Base-by-base conservation (phyloP, 1,284 basidiomycete species). In the Tylopilus sp. region DNA sequence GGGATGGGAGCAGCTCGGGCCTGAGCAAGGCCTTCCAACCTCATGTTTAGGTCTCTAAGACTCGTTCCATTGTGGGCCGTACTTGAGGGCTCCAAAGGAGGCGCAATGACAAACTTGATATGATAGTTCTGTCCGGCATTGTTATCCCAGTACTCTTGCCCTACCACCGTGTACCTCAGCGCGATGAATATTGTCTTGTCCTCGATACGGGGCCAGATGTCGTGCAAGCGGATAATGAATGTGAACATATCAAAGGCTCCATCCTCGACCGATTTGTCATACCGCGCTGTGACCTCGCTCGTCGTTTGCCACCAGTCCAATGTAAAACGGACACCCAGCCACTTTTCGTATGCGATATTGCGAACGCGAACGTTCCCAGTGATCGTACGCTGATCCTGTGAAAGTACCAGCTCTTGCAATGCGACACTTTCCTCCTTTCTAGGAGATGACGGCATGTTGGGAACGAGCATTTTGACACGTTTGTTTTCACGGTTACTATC, bases 241-340 rank as follows among this genome's bases (percentile, higher is more conserved):
- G 71, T 63, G 64, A 89, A 89, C 19, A 81, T 65, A 64, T 95
- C 92, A 60, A 82, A 81, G 30, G 63, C 55, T 37, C 74, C 77
- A n/a, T 69, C 70, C 49, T 74, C 73, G 16, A 86, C 57, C 21
- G 86, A 84, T 56, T 87, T 84, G 44, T 81, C 70, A 67, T 92
- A 88, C 38, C 80, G 82, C 21, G 85, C 94, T 1, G 86, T 82
- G 40, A 97, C 90, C 70, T 98, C 95, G 65, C 87, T 92, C 50
- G 91, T 95, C 31, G 95, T 98, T 69, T 93, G 90, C 95, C 96
- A 98, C 61, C 77, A 79, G 67, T 98, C 95, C 58, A 95, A 80
- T 2, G 95, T 97, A 71, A 97, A 98, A 34, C 95, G 84, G 19
- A 92, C 82, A 9, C 84, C 88, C 49, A 97, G 78, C 77, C 82